Evolutionary conservation across 352 stramenopile genomes (phyloP).

Genomic region (Globisporangium okanoganense): DNA sequence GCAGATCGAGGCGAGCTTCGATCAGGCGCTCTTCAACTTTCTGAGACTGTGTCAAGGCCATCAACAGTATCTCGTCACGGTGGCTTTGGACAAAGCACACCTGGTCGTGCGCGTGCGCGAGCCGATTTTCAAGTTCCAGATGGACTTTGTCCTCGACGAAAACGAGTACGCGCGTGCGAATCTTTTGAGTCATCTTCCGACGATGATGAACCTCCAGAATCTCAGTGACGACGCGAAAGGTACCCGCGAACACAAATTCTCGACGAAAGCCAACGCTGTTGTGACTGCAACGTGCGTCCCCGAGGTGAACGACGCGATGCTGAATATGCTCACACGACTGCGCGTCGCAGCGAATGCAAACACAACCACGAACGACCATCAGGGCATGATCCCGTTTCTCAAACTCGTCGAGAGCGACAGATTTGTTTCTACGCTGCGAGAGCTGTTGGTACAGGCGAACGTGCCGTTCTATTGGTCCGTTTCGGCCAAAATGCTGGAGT

Average conservation of each 20-base stretch:
- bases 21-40: constrained; percentile 36
- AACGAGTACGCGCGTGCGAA: constrained; percentile 45
- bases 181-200: constrained; percentile 18
- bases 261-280: constrained; percentile 21
- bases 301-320: constrained; percentile 29
- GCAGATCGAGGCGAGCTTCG: constrained; percentile 45
- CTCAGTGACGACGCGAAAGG: constrained; percentile 1
- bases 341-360: constrained; percentile 14
- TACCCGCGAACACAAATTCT: constrained; percentile 26
- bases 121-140: constrained; percentile 50
- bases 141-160: constrained; percentile 43
- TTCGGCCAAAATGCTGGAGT: constrained; percentile 39
- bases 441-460: constrained; percentile 29
- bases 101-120: constrained; percentile 47
- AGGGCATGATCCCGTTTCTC: constrained; percentile 32
- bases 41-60: constrained; percentile 35
- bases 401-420: constrained; percentile 48
- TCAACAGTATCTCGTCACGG: constrained; percentile 41
- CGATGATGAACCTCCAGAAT: background rate
- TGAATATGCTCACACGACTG: constrained; percentile 23
- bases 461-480: constrained; percentile 72
- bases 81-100: constrained; percentile 25
- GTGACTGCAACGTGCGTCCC: constrained; percentile 38
- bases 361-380: constrained; percentile 17
- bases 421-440: constrained; percentile 47